Base-by-base conservation (phyloP, 2,329 filamentous ascomycete genomes). In the Epichloe uncinata region DNA sequence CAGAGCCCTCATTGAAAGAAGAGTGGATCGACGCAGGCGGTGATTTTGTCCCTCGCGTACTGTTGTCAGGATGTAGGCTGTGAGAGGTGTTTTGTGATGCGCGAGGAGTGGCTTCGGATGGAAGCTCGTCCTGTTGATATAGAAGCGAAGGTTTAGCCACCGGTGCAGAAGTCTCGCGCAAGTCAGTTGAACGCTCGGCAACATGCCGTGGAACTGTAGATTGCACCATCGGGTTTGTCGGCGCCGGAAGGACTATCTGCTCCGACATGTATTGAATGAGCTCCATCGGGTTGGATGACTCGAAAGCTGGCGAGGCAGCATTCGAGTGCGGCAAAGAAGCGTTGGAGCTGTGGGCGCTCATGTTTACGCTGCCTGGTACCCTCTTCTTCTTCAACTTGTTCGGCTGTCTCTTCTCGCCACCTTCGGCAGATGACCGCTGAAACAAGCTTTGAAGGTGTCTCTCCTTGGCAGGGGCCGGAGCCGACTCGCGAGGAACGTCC, bases 381-480 rank as follows among this genome's bases (percentile, higher is more conserved):
- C 82, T 76, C 66, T 87, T 95, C 73, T 97, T 97, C 65, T 84
- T 85, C 47, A 98, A 71, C 66, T 96, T 95, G 61, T 95, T 96
- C 0, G 89, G 87, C 62, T 84, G 84, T 43, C 86, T 79, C 58
- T 77, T 82, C 54, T 82, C 82, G 37, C 70, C 75, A 16, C 71
- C 75, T 20, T 69, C 66, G 0, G 75, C 74, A 1, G 84, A 80
- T 2, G 85, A 83, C 55, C 83, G 77, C 59, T 85, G 77, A 60
- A 94, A 85, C 37, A 94, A 69, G 58, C 72, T 79, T 47, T 84
- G 74, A 50, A 94, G 65, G 52, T 79, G 82, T 33, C 82, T 78
- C 50, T 89, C 85, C 53, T 77, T 82, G 5, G 71, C 71, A 6
- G 82, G 79, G 0, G 81, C 79, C 0, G 80, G 82, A n/a, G 68